phyloP scores from a whole-genome alignment of 192 early-diverging fungal genomes.

The Podila clonocystis region DNA sequence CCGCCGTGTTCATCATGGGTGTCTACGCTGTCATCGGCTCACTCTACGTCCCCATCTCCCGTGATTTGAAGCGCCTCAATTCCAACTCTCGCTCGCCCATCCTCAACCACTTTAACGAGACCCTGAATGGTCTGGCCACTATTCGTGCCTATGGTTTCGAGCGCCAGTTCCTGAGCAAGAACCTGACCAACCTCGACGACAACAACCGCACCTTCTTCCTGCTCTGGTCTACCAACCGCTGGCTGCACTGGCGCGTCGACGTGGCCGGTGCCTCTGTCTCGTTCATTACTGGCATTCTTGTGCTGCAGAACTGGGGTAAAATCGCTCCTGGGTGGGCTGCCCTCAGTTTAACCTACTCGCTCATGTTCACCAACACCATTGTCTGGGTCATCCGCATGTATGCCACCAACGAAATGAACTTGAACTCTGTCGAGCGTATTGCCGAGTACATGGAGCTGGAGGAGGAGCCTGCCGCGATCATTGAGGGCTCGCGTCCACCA shows the following conservation, averaged over 20 bases:
- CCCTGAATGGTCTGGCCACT: constrained; percentile 78
- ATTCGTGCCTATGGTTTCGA: constrained; percentile 88
- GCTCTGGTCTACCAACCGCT: constrained; percentile 88
- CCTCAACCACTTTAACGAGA: constrained; percentile 85
- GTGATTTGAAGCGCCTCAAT: constrained; percentile 92
- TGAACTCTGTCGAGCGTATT: constrained; percentile 91
- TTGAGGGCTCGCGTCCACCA: constrained; percentile 55
- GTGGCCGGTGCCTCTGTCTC: constrained; percentile 77
- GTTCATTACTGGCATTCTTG: constrained; percentile 73
- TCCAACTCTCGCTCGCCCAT: constrained; percentile 78
- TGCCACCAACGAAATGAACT: constrained; percentile 87
- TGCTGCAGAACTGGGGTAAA: constrained; percentile 56
- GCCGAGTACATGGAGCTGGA: constrained; percentile 85
- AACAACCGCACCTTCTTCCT: constrained; percentile 90
- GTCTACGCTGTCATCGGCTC: constrained; percentile 68
- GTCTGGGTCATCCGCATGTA: constrained; percentile 83
- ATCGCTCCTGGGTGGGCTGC: constrained; percentile 91
- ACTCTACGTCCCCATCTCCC: constrained; percentile 79
- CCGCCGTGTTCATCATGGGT: constrained; percentile 62
- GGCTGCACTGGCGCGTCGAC: constrained; percentile 89
- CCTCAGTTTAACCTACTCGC: constrained; percentile 84
- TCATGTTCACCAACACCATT: constrained; percentile 83
- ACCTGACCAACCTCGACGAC: constrained; percentile 69
- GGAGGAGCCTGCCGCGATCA: constrained; percentile 74
- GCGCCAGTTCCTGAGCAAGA: constrained; percentile 68